Base-by-base conservation (phyloP, 352 stramenopile genomes). In the Phytophthora chlamydospora region DNA sequence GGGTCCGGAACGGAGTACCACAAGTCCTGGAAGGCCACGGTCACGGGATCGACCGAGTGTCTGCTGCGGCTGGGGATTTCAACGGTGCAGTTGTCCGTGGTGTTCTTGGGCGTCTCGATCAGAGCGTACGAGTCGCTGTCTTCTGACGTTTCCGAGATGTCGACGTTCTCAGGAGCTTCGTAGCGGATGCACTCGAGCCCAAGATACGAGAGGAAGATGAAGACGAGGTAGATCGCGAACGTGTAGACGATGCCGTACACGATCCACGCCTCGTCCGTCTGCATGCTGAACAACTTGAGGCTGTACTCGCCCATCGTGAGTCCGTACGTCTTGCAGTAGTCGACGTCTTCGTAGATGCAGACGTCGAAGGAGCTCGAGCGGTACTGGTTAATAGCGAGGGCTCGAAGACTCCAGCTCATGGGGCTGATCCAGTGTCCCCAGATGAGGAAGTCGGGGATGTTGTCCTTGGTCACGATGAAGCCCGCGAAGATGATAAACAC, bases 351-450 rank as follows among this genome's bases (percentile, higher is more conserved):
- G 29, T 63, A 74, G 8, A 57, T 55, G 33, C 52, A 62, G 6
- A 63, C 31, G 19, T 67, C 43, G 16, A 71, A 64, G 12, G 59
- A 43, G n/a, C 29, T 39, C 6, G 47, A 35, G 34, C 54, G 8
- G 46, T 68, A 79, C 43, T 79, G 51, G 49, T 61, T 70, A 34
- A 77, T 53, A 3, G 56, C 53, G 14, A 78, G 38, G 4, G 53
- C 52, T 5, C 62, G 62, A 6, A 69, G 45, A 21, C 33, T 47
- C 72, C 73, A 84, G 9, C 57, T 31, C 17, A 84, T 63, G 6
- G 75, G 77, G 38, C 76, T 79, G 17, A 80, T 58, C 56, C 62
- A 83, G 61, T 80, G 80, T 3, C 76, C 21, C 77, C 77, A 86
- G 7, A 66, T 63, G 31, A 66, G 71, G 17, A 52, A 61, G 12